Base-by-base conservation (phyloP, 768 basidiomycete genomes). In the Phanerochaete sordida region DNA sequence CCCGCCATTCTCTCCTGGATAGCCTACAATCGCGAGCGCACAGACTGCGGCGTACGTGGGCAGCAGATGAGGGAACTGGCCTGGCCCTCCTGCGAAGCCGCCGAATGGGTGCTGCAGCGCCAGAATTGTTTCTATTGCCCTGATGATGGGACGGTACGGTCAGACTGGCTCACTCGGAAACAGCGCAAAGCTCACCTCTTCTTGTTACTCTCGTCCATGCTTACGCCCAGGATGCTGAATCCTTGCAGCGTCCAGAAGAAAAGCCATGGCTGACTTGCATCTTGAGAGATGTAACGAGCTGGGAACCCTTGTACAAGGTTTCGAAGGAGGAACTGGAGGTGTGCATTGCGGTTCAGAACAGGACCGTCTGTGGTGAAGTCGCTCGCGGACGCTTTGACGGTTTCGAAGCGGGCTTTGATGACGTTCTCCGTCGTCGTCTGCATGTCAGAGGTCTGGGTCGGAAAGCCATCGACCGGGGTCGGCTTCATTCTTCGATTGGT, bases 201-300 rank as follows among this genome's bases (percentile, higher is more conserved):
- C 70, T 87, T 90, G 66, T 84, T 93, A 21, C 75, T 80, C 1
- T 87, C 85, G 77, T 95, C 94, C 52, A 96, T 66, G 1, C 77
- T 87, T 7, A 92, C 86, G 52, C 93, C 91, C 46, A 96, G 69
- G 2, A 86, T 69, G 65, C 90, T 88, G 66, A 97, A 89, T 15
- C 87, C 79, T 66, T 99, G 95, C 11, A 95, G 70, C 0, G 86
- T 87, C 95, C 97, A 98, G 75, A 91, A 98, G 60, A 98, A 71
- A 28, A 98, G 76, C 97, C 97, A 98, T 0, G 97, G 91, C 66
- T 96, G 88, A 65, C 92, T 95, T 0, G 96, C 95, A 70, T 98
- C 97, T 67, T 98, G 90, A 48, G 85, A 86, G 21, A 78, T 80
- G 70, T 93, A 98, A 57, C 86, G 79, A 12, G 79, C 76, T 0